Evolutionary conservation across 805 yeast species (phyloP).

Genomic region (Cyberlindnera nakhonratchasimensis): DNA sequence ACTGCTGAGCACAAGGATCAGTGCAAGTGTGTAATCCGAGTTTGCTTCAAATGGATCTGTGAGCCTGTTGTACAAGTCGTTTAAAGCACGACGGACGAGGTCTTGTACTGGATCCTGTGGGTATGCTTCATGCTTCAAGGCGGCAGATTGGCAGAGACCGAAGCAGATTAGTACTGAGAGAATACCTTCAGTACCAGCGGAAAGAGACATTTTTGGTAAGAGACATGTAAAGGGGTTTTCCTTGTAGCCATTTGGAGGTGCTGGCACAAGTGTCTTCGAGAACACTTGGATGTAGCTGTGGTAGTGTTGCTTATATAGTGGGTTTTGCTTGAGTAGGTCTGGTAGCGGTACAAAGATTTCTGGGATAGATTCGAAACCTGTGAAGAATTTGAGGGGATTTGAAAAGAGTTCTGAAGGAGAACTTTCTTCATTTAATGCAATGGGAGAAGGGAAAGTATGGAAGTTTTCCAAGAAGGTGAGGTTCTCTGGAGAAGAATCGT

Average conservation of each 20-base stretch:
- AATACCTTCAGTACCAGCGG: constrained; percentile 49
- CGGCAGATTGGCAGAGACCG: constrained; percentile 39
- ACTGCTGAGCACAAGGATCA: constrained; percentile 55
- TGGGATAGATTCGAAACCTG: constrained; percentile 18
- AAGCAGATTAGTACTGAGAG: constrained; percentile 54
- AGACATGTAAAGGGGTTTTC: constrained; percentile 65
- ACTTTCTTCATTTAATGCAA: neutral
- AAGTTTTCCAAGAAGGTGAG: constrained; percentile 12
- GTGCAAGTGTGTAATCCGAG: constrained; percentile 64
- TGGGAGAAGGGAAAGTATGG: constrained; percentile 3
- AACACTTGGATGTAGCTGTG: constrained; percentile 62
- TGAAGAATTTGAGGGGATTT: constrained; percentile 9
- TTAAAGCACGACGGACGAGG: constrained; percentile 52
- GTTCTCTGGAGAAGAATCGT: constrained; percentile 11
- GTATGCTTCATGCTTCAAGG: constrained; percentile 19
- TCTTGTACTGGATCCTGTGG: constrained; percentile 43
- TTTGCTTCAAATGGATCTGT: constrained; percentile 50
- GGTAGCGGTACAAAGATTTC: constrained; percentile 44
- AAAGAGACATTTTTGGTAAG: constrained; percentile 66
- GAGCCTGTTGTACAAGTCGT: constrained; percentile 50
- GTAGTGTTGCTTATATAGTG: constrained; percentile 57
- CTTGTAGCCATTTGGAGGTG: constrained; percentile 50
- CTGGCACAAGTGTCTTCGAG: constrained; percentile 60
- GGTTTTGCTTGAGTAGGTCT: constrained; percentile 54
- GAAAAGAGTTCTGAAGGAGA: constrained; percentile 1